Evolutionary conservation across 23 red algal genomes (phyloP).

Genomic region (Cyanidioschyzon merolae): DNA sequence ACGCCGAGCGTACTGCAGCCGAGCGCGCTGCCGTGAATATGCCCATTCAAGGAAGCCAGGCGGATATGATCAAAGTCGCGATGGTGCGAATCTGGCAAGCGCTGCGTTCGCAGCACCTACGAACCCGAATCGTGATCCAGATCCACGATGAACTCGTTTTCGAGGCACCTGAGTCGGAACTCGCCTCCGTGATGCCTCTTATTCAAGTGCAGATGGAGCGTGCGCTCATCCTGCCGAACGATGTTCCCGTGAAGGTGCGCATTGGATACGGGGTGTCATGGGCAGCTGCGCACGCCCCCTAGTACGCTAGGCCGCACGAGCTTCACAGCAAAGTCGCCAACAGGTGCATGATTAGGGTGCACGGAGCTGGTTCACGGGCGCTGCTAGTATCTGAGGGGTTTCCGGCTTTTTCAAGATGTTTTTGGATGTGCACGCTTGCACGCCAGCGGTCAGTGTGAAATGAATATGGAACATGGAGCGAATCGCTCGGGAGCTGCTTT

Average conservation of each 20-base stretch:
- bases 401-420: no score
- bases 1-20: slow-evolving; percentile 17
- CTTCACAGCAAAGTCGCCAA: no score
- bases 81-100: slow-evolving; percentile 28
- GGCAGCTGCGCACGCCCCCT: slow-evolving; percentile 6
- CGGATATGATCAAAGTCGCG: slow-evolving; percentile 58
- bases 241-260: slow-evolving; percentile 24
- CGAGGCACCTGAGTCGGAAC: slow-evolving; percentile 26
- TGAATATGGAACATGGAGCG: no score
- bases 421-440: no score
- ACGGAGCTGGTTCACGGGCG: no score
- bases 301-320: no score
- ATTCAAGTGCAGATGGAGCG: slow-evolving; percentile 29
- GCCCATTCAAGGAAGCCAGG: slow-evolving; percentile 66
- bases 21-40: slow-evolving; percentile 39
- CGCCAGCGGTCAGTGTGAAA: no score
- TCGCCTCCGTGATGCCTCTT: background rate
- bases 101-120: background rate
- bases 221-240: slow-evolving; percentile 24
- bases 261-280: slow-evolving; percentile 33
- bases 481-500: no score
- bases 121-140: slow-evolving; percentile 19
- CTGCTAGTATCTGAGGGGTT: no score
- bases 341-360: no score
- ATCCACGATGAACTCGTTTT: slow-evolving; percentile 54